Evolutionary conservation across 2,329 filamentous ascomycete genomes (phyloP).

Genomic region (Trichothecium roseum): DNA sequence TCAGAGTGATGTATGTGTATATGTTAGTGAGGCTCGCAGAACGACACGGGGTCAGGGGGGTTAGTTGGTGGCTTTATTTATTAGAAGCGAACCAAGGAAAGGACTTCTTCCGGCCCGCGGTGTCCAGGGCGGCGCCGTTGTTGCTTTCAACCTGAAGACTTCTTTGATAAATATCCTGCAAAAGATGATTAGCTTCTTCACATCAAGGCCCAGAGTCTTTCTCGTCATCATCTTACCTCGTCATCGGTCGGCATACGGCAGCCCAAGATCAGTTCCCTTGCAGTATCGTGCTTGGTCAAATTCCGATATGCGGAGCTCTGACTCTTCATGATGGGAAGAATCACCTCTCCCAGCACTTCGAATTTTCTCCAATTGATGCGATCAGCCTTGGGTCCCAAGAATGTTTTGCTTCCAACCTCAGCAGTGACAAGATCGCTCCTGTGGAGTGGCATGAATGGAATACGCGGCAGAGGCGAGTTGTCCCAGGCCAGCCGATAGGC

Average conservation of each 20-base stretch:
- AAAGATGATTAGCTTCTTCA: conserved; percentile 11
- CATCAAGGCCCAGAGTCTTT: neutral
- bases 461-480: conserved; percentile 80
- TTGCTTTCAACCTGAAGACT: conserved; percentile 48
- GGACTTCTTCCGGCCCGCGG: conserved; percentile 47
- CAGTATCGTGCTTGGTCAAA: conserved; percentile 56
- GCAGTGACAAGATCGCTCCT: conserved; percentile 83
- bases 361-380: conserved; percentile 98
- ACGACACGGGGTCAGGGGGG: no score
- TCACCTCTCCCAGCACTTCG: conserved; percentile 85
- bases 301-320: conserved; percentile 75
- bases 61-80: no score
- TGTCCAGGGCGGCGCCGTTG: conserved; percentile 21
- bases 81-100: conserved; percentile 49
- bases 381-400: conserved; percentile 62
- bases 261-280: conserved; percentile 68
- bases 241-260: conserved; percentile 76
- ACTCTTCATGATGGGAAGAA: conserved; percentile 84
- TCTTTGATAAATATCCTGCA: conserved; percentile 54
- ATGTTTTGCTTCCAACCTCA: conserved; percentile 85
- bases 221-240: conserved; percentile 53
- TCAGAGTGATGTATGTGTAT: neutral
- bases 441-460: conserved; percentile 87
- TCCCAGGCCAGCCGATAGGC: conserved; percentile 97
- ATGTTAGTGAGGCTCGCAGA: neutral